Conservation (phyloP, 2,329 filamentous ascomycete genomes). For the Xylariaceae sp. region DNA sequence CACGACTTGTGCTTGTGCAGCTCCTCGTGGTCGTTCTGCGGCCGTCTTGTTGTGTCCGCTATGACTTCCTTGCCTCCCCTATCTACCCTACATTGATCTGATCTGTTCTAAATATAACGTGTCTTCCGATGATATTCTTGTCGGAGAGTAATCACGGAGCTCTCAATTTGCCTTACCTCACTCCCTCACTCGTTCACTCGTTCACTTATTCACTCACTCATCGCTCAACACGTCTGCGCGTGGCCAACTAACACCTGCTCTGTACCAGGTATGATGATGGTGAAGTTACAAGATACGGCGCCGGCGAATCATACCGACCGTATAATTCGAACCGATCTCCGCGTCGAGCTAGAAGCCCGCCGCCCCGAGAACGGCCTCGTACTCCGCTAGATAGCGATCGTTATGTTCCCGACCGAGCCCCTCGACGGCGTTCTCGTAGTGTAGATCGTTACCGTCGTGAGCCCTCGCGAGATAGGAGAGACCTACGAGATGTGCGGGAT, state of each 20-base stretch:
- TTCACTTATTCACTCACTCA: background rate
- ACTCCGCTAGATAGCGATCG: constrained; percentile 38
- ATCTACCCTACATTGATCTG: too few species aligned
- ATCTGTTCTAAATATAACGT: too few species aligned
- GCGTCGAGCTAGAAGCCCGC: constrained; percentile 31
- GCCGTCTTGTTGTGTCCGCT: too few species aligned
- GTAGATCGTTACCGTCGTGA: constrained; percentile 38
- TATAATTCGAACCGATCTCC: constrained; percentile 49
- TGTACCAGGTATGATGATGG: constrained; percentile 51
- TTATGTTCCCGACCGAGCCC: constrained; percentile 38
- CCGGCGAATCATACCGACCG: constrained; percentile 56
- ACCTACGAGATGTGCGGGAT: constrained; percentile 14
- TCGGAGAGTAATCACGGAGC: too few species aligned
- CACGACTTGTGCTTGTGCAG: background rate
- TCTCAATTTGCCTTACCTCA: background rate
- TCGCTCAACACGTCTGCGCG: background rate
- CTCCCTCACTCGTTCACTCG: too few species aligned
- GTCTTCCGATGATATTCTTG: too few species aligned
- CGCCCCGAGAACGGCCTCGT: constrained; percentile 32
- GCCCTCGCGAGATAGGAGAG: constrained; percentile 30
- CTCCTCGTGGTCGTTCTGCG: too few species aligned
- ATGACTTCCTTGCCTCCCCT: too few species aligned
- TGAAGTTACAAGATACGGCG: constrained; percentile 56
- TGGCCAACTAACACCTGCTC: background rate
- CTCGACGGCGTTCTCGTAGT: constrained; percentile 39